phyloP scores from a whole-genome alignment of 371 early-diverging fungal species.

The Rhizomucor pusillus region DNA sequence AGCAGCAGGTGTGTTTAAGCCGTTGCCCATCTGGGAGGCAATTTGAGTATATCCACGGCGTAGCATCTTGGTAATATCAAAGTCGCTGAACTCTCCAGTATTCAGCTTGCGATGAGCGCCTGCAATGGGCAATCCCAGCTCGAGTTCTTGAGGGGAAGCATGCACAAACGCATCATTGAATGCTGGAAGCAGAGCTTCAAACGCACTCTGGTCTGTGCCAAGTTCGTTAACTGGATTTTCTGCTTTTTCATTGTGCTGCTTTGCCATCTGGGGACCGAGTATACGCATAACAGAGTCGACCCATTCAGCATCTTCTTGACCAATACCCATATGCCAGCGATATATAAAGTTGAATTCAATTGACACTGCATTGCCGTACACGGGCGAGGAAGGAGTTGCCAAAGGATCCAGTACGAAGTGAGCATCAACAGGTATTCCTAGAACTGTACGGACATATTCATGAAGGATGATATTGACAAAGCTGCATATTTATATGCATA shows the following conservation, averaged over 20 bases:
- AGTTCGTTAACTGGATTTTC: background rate
- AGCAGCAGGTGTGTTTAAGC: constrained; percentile 35
- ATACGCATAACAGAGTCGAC: constrained; percentile 25
- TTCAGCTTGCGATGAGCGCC: constrained; percentile 36
- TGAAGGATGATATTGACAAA: constrained; percentile 43
- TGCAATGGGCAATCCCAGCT: constrained; percentile 34
- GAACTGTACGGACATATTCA: constrained; percentile 49
- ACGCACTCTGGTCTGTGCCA: constrained; percentile 17
- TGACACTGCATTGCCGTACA: constrained; percentile 48
- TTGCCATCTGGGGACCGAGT: constrained; percentile 1
- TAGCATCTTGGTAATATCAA: constrained; percentile 24
- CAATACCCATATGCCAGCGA: constrained; percentile 52
- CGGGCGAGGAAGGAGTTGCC: constrained; percentile 16
- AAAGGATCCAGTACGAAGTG: constrained; percentile 35
- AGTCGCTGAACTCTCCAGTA: constrained; percentile 31
- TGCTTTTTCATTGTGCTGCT: background rate
- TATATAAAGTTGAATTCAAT: constrained; percentile 52
- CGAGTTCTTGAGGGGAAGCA: constrained; percentile 32
- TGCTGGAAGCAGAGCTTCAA: constrained; percentile 20
- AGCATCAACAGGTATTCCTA: constrained; percentile 35
- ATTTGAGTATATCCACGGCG: constrained; percentile 27
- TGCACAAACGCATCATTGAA: constrained; percentile 37
- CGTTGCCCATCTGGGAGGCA: constrained; percentile 42
- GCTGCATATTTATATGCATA: constrained; percentile 4
- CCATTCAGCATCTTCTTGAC: constrained; percentile 42